Percentiles rank a stretch among this genome's conserved stretches.
phyloP scores from a whole-genome alignment of 2,329 filamentous ascomycete genomes.

The Neocucurbitaria cava region DNA sequence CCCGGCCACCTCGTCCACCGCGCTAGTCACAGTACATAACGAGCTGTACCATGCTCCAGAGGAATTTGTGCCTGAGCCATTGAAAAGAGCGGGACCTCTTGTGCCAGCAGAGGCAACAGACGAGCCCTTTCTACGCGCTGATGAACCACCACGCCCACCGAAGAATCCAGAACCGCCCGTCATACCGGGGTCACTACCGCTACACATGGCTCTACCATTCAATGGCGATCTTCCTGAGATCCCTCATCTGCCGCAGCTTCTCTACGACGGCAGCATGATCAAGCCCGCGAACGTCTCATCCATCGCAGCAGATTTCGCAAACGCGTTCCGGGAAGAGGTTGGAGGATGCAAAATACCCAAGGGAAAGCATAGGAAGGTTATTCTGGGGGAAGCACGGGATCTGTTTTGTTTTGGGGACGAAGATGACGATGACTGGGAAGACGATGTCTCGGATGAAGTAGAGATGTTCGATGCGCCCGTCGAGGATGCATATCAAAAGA shows the following conservation, averaged over 20 bases:
- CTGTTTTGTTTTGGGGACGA: slow-evolving; percentile 68
- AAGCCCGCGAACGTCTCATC: slow-evolving; percentile 51
- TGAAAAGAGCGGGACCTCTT: slow-evolving; percentile 4
- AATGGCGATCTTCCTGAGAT: slow-evolving; percentile 57
- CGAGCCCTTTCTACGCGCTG: slow-evolving; percentile 50
- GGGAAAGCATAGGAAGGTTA: slow-evolving; percentile 40
- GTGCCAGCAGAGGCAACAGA: slow-evolving; percentile 17
- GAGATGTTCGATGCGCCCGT: slow-evolving; percentile 8
- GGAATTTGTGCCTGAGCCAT: slow-evolving; percentile 55
- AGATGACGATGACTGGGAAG: slow-evolving; percentile 38
- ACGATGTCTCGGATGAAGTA: slow-evolving; percentile 19
- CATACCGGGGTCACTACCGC: slow-evolving; percentile 56
- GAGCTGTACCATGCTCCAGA: slow-evolving; percentile 78
- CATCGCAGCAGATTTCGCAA: slow-evolving; percentile 61
- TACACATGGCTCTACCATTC: slow-evolving; percentile 57
- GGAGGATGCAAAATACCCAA: slow-evolving; percentile 67
- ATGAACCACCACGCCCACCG: slow-evolving; percentile 34
- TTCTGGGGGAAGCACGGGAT: slow-evolving; percentile 59
- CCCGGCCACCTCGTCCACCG: slow-evolving; percentile 63
- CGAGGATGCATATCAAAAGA: slow-evolving; percentile 3
- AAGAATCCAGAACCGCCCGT: slow-evolving; percentile 52
- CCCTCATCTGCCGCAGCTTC: slow-evolving; percentile 64
- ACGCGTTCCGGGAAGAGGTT: slow-evolving; percentile 66
- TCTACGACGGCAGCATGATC: slow-evolving; percentile 66
- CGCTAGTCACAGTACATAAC: slow-evolving; percentile 76